Evolutionary conservation across 2,329 filamentous ascomycete species (phyloP), one percentile per base, ranked within the genome.

Genomic region (Thelonectria blattea): DNA sequence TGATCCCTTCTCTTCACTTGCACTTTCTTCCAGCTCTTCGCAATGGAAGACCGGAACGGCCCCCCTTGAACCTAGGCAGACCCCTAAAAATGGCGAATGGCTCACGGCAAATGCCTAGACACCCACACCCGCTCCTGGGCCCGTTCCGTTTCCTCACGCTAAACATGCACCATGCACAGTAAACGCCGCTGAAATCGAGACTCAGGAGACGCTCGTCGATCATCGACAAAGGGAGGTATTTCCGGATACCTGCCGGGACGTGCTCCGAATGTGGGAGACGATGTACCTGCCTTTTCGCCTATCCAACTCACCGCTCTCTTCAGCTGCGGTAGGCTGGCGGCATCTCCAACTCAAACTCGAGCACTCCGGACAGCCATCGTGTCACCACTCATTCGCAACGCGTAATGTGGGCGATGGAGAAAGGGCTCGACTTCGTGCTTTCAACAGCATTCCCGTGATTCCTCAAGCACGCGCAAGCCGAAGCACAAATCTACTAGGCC

Each of bases 181-280:
- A 64, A 52, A 62, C 56, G 57, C 54, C 59, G 61, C 52, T 65
- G 55, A 56, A 69, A 68, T 41, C 62, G 39, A 54, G 52, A 48
- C 58, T 27, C 34, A 15, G 15, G 7, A 17, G 41, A 43, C 41
- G n/a, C 24, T 24, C 37, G 49, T 42, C 20, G 30, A 56, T 47
- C 24, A n/a, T 43, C 52, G 5, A 30, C 27, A 10, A 30, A 30
- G 27, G n/a, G 27, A 30, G 27, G 27, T 30, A 30, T 30, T 30
- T 30, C 27, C 27, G 27, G 27, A 30, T 30, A 30, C 27, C 27
- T 30, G 27, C 27, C 27, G 27, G 27, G 8, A 30, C 27, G 27
- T 30, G 8, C 27, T 30, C 27, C 27, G 8, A 9, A 30, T 10
- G 27, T 7, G 27, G 5, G 2, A 30, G 27, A 30, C 27, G 27